Base-by-base conservation (phyloP, 345 rosid genomes). In the Bruguiera sexangula region DNA sequence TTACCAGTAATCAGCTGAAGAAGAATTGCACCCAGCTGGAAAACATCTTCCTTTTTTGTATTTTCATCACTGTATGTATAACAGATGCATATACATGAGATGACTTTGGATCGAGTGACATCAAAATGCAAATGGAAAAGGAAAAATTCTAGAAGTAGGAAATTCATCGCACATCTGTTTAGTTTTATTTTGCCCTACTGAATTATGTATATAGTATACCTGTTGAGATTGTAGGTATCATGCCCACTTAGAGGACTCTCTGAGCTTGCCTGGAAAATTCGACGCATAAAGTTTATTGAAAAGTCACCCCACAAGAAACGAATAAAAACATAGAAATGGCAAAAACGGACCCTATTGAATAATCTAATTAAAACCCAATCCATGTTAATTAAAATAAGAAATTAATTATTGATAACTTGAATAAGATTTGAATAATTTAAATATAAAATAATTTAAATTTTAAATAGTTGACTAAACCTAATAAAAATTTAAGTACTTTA, bases 11-110 rank as follows among this genome's bases (percentile, higher is more conserved):
- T 91, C 54, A 86, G 67, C 75, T 89, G 88, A 54, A 89, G 77
- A 29, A 91, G 83, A 66, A 93, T 87, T 39, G 81, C 76, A 24
- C 98, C 98, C 34, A 93, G 84, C 65, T 85, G 97, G 78, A 91
- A 93, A 48, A 93, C 79, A 59, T 93, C 97, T 79, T 93, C 98
- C 70, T 88, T 91, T 76, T 86, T 96, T 63, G 83, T 78, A 36
- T 71, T 82, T 75, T 74, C 82, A 29, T 70, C 56, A 64, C 85
- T 86, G 86, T 75, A 82, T n/a, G 7, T 0, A 37, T 8, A 4
- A 51, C 63, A 24, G 66, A 65, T 20, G 29, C 5, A 27, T 13
- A n/a, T 19, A 27, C 30, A 13, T 43, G 16, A 66, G 57, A 62
- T 43, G 27, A 11, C 3, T 19, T 32, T 27, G 22, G 22, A 68